These are phyloP conservation scores for Crataegus laevigata DNA, from an alignment of 306 rosid species.

Conservation along the genomic window DNA sequence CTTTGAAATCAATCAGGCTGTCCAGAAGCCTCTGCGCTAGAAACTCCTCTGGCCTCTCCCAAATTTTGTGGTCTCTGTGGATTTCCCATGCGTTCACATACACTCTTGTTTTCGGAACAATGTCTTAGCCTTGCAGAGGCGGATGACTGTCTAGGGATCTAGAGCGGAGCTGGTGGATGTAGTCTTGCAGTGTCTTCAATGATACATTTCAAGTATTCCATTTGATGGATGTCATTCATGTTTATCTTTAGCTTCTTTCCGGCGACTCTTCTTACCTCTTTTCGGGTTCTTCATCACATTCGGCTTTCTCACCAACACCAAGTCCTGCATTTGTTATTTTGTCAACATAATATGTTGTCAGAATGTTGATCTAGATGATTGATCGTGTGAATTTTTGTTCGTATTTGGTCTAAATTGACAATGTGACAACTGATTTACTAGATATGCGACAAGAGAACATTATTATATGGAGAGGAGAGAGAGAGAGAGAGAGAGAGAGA, in stretches of 20 bases:
- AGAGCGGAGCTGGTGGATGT: constrained; percentile 27
- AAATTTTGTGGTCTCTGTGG: not conserved
- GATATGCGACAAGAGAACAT: not conserved
- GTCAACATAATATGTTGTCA: not conserved
- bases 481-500: too few relatives aligned
- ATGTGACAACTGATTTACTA: too few relatives aligned
- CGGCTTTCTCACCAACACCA: not conserved
- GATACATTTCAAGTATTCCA: constrained; percentile 34
- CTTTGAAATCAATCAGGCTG: not conserved
- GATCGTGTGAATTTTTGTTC: too few relatives aligned
- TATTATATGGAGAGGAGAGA: not conserved
- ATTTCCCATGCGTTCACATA: constrained; percentile 25
- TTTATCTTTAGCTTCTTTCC: constrained; percentile 26
- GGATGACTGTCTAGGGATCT: constrained; percentile 20
- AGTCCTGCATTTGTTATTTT: not conserved
- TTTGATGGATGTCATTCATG: constrained; percentile 17
- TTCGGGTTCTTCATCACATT: constrained; percentile 13
- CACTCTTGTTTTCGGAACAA: constrained; percentile 23
- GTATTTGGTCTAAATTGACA: not conserved
- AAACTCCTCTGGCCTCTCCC: not conserved
- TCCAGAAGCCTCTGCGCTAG: not conserved
- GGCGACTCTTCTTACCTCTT: constrained; percentile 15
- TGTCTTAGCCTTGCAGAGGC: constrained; percentile 6
- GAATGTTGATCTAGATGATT: not conserved
- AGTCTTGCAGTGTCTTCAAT: constrained; percentile 26